These are phyloP conservation scores for Alternaria ethzedia DNA, from an alignment of 2,329 filamentous ascomycete genomes.

Conservation along the genomic window DNA sequence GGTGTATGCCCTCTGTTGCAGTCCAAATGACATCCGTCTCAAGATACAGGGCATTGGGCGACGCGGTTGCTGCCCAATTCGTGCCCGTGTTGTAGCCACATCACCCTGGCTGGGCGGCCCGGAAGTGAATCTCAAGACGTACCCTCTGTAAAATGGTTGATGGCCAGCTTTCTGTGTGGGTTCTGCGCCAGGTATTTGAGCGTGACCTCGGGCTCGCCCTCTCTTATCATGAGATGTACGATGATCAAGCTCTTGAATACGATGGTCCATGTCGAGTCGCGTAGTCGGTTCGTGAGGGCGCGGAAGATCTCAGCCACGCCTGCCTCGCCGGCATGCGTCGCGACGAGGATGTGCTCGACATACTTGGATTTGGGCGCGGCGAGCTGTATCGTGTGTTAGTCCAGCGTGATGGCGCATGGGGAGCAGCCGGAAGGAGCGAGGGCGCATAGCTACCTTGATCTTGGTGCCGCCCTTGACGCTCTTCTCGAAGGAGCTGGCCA, in stretches of 20 bases:
- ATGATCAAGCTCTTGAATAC: slow-evolving; percentile 98
- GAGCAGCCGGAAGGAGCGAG: background rate
- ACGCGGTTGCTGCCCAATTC: background rate
- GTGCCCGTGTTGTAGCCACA: background rate
- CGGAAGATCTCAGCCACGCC: slow-evolving; percentile 96
- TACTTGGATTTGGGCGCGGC: slow-evolving; percentile 98
- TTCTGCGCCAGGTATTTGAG: slow-evolving; percentile 83
- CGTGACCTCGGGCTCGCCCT: slow-evolving; percentile 88
- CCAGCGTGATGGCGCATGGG: slow-evolving; percentile 15
- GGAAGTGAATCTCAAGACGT: slow-evolving; percentile 44
- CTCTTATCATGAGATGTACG: slow-evolving; percentile 95
- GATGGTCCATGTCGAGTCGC: slow-evolving; percentile 99
- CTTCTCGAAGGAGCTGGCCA: slow-evolving; percentile 95
- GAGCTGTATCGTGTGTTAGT: slow-evolving; percentile 62
- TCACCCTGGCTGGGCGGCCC: background rate
- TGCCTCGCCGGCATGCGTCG: slow-evolving; percentile 91
- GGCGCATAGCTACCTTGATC: slow-evolving; percentile 73
- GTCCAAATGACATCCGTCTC: background rate
- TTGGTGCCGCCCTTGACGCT: slow-evolving; percentile 98
- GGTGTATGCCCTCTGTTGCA: background rate
- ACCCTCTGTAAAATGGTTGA: slow-evolving; percentile 94
- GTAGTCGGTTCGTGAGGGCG: slow-evolving; percentile 83
- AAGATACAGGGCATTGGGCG: slow-evolving; percentile 1
- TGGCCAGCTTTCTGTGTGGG: slow-evolving; percentile 76
- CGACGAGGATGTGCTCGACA: slow-evolving; percentile 96